Conservation (phyloP, 2,329 filamentous ascomycete genomes). For the Coniochaeta hoffmannii region DNA sequence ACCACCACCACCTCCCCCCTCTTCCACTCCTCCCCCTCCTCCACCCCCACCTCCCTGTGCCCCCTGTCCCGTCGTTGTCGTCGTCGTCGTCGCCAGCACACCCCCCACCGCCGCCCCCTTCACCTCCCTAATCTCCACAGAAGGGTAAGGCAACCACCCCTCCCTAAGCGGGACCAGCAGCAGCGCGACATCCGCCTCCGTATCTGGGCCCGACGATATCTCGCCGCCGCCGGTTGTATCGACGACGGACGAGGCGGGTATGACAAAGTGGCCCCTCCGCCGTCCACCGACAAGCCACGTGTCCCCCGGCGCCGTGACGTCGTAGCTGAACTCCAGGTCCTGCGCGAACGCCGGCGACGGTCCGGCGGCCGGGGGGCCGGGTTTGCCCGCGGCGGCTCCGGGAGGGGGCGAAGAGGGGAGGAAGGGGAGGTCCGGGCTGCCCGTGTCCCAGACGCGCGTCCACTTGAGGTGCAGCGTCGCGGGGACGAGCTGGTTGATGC, state of each 20-base stretch:
- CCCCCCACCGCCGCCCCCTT: constrained; percentile 20
- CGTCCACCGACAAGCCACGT: constrained; percentile 82
- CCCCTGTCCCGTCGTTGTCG: constrained; percentile 5
- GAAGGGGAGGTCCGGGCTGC: constrained; percentile 26
- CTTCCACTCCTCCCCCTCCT: constrained; percentile 13
- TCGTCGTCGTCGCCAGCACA: constrained; percentile 10
- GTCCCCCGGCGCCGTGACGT: constrained; percentile 66
- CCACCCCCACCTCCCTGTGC: constrained; percentile 10
- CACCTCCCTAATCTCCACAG: constrained; percentile 67
- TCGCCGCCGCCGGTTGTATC: constrained; percentile 11
- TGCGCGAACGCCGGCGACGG: constrained; percentile 19
- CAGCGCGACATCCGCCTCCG: constrained; percentile 55
- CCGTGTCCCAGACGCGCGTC: constrained; percentile 56
- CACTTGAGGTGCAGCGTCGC: constrained; percentile 56
- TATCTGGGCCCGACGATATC: constrained; percentile 33
- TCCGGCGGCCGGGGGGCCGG: neutral
- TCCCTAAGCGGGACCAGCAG: constrained; percentile 73
- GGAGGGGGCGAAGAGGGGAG: too few relatives aligned
- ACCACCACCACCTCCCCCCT: too few relatives aligned
- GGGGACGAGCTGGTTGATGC: constrained; percentile 57
- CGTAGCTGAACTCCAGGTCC: constrained; percentile 72
- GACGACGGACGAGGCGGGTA: constrained; percentile 28
- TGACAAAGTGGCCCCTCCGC: constrained; percentile 69
- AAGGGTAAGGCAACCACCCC: constrained; percentile 71
- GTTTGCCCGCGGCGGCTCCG: too few relatives aligned